phyloP scores from a whole-genome alignment of 441 rosid genomes.

The Manihot esculenta region DNA sequence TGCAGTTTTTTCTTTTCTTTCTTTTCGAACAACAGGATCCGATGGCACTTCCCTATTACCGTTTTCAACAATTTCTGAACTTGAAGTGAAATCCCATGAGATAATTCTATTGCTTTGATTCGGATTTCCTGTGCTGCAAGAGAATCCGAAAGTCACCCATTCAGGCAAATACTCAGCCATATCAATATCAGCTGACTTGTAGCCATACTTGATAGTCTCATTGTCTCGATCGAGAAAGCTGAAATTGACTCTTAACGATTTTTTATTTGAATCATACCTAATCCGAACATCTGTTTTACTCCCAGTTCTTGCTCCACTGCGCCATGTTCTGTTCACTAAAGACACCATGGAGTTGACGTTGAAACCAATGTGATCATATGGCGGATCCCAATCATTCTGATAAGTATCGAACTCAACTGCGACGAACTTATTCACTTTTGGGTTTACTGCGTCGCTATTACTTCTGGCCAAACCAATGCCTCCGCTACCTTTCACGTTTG shows the following conservation, averaged over 20 bases:
- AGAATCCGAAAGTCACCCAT: slow-evolving; percentile 33
- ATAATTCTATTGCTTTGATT: slow-evolving; percentile 12
- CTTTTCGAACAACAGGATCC: neutral
- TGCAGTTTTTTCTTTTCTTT: neutral
- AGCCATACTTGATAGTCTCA: neutral
- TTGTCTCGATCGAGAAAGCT: neutral
- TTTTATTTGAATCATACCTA: slow-evolving; percentile 21
- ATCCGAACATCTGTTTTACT: slow-evolving; percentile 21
- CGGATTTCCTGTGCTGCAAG: slow-evolving; percentile 18
- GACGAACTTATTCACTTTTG: slow-evolving; percentile 14
- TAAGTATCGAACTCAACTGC: slow-evolving; percentile 42
- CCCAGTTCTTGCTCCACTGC: slow-evolving; percentile 12
- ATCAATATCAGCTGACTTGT: neutral
- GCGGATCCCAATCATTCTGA: slow-evolving; percentile 10
- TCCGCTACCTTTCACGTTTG: neutral
- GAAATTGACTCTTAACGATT: slow-evolving; percentile 22
- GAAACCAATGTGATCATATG: slow-evolving; percentile 29
- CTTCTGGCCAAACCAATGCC: slow-evolving; percentile 22
- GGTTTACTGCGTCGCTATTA: neutral
- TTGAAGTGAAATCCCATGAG: slow-evolving; percentile 35
- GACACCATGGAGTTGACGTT: slow-evolving; percentile 31
- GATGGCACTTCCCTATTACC: neutral
- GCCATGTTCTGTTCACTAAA: slow-evolving; percentile 11
- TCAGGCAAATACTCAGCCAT: slow-evolving; percentile 27
- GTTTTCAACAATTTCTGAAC: slow-evolving; percentile 14